These are phyloP conservation scores for Cylindrodendrum hubeiense DNA, from an alignment of 2,329 filamentous ascomycete species.

Conservation along the genomic window DNA sequence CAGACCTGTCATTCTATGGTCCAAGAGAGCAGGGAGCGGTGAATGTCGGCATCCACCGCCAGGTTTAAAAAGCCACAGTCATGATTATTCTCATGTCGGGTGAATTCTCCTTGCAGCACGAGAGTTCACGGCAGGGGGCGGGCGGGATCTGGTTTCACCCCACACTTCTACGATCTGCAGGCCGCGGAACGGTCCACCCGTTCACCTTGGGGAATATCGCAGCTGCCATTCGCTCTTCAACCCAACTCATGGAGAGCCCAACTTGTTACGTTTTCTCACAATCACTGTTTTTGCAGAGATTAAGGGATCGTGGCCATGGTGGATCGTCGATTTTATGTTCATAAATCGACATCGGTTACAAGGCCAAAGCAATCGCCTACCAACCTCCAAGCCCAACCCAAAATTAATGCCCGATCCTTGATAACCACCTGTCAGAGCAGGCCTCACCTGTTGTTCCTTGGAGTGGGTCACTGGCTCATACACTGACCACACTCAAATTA, in stretches of 20 bases:
- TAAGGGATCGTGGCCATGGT: neutral
- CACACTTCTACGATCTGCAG: conserved; percentile 37
- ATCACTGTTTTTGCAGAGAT: too few species aligned
- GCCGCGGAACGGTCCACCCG: conserved; percentile 33
- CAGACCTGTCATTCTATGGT: conserved; percentile 10
- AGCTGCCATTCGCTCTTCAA: neutral
- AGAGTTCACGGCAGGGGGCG: conserved; percentile 36
- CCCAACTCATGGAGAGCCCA: neutral
- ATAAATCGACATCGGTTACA: neutral
- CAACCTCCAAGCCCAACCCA: neutral
- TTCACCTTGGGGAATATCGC: conserved; percentile 7
- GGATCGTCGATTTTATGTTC: neutral
- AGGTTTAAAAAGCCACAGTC: conserved; percentile 1
- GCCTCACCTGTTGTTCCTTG: neutral
- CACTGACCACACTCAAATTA: neutral
- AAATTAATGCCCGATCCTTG: neutral
- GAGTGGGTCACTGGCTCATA: conserved; percentile 3
- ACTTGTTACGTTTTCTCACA: too few species aligned
- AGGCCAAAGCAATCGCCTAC: neutral
- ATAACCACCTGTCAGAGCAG: neutral
- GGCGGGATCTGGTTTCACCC: conserved; percentile 37
- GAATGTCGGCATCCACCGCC: conserved; percentile 24
- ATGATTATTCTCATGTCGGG: conserved; percentile 13
- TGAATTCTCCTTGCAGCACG: conserved; percentile 32
- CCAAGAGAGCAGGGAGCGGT: conserved; percentile 23